Evolutionary conservation across 2,329 filamentous ascomycete genomes (phyloP), one percentile per base, ranked within the genome.

Genomic region (Alternaria arborescens): DNA sequence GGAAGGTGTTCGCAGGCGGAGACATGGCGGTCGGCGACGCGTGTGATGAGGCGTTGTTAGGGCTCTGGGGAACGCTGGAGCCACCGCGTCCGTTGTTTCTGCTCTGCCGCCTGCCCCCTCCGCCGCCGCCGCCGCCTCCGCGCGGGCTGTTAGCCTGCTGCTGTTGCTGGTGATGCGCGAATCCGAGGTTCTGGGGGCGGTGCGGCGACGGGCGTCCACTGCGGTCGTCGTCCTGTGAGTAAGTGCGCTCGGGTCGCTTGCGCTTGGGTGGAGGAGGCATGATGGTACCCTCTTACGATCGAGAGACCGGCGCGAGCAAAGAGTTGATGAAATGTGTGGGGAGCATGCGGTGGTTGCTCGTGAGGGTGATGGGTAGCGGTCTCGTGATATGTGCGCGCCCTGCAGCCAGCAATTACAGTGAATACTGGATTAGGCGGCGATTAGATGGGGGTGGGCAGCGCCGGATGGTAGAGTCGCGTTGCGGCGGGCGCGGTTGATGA

Each of bases 221-320:
- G 57, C 82, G 78, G 65, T 74, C 76, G 53, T 74, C 71, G 43
- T 84, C 81, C 52, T 82, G 75, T 14, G 81, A 79, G 59, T 77
- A 79, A 47, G 74, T 78, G 62, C 81, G 78, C 48, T 85, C 83
- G 34, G 78, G 76, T 60, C 83, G 81, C 81, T 88, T 88, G 64
- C 87, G 82, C 81, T 89, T 89, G 55, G 80, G 79, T 65, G 77
- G 77, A 66, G 82, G 84, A 75, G 84, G 80, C 85, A 87, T 87
- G 42, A 32, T 61, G 58, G 58, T 46, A 58, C 58, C 42, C 66
- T 72, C 67, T 69, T 65, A 69, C 48, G 61, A 64, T 64, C 61
- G 67, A 69, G 68, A 73, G 71, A 66, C 71, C 68, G 61, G 66
- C 56, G 64, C 56, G 65, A 68, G 64, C 63, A 58, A 47, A 58